Conservation (phyloP, 1,284 basidiomycete species). For the Trichosporon sp. region DNA sequence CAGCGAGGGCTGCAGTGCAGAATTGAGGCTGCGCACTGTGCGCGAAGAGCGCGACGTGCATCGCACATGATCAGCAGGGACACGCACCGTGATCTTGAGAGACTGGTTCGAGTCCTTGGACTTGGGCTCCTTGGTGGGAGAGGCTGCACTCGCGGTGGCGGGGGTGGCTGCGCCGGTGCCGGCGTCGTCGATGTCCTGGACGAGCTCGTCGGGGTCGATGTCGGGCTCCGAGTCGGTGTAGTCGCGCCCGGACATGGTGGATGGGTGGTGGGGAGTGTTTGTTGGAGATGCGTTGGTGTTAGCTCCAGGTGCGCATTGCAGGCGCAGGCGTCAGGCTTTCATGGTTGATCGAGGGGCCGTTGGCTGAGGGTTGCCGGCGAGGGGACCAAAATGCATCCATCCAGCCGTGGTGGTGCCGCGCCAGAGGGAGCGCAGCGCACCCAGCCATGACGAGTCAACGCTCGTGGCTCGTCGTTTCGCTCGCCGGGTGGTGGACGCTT, state of each 20-base stretch:
- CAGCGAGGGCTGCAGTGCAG: not conserved
- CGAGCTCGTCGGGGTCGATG: constrained; percentile 8
- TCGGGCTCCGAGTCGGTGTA: constrained; percentile 35
- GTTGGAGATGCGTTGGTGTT: not conserved
- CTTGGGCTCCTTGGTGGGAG: not conserved
- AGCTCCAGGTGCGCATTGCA: not conserved
- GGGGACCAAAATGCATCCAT: not conserved
- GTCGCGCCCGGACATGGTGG: constrained; percentile 21
- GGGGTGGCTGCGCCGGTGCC: not conserved
- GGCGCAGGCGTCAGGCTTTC: not conserved
- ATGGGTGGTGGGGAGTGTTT: not conserved
- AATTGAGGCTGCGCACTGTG: not conserved
- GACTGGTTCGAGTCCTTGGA: constrained; percentile 1
- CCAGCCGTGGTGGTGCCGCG: not conserved
- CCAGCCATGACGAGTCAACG: not conserved
- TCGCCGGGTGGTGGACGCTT: not conserved
- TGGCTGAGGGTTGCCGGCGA: not conserved
- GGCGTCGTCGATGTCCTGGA: constrained; percentile 1
- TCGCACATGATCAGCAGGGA: not conserved
- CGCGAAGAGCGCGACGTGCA: not conserved
- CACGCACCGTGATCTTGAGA: constrained; percentile 11
- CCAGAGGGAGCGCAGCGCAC: not conserved
- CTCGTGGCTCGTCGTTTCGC: not conserved
- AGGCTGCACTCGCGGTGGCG: not conserved
- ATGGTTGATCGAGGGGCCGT: constrained; percentile 1